These are phyloP conservation scores for Podaxis pistillaris DNA, from an alignment of 768 basidiomycete genomes.

Conservation along the genomic window DNA sequence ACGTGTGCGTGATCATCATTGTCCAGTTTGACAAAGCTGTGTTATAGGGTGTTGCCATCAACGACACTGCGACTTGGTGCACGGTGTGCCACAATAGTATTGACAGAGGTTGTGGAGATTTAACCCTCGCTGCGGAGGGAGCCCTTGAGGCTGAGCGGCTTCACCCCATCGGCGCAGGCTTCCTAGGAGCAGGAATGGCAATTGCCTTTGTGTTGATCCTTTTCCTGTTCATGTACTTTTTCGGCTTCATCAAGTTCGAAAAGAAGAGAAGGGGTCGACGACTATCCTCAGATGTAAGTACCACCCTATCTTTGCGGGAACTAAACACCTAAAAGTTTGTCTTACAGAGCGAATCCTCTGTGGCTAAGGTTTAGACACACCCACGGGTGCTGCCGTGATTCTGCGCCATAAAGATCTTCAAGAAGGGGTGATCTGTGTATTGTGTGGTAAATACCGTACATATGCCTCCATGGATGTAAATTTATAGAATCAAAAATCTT, in stretches of 20 bases:
- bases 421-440: conserved; percentile 2
- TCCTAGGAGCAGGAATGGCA: conserved; percentile 60
- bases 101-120: conserved; percentile 54
- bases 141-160: conserved; percentile 22
- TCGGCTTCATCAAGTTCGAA: conserved; percentile 37
- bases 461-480: not conserved
- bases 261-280: not conserved
- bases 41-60: conserved; percentile 45
- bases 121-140: conserved; percentile 35
- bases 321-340: not conserved
- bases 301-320: not conserved
- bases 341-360: not conserved
- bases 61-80: conserved; percentile 60
- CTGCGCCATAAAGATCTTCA: not conserved
- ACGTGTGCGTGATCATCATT: not conserved
- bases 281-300: conserved; percentile 3
- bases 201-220: conserved; percentile 39
- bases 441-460: conserved; percentile 8
- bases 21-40: conserved; percentile 1
- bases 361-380: not conserved
- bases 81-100: conserved; percentile 52
- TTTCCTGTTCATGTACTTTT: conserved; percentile 36
- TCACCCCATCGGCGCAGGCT: conserved; percentile 59
- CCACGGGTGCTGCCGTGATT: not conserved
- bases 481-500: conserved; percentile 16